Evolutionary conservation across 805 yeast species (phyloP), one percentile per base, ranked within the genome.

Genomic region (Ogataea pignaliae): DNA sequence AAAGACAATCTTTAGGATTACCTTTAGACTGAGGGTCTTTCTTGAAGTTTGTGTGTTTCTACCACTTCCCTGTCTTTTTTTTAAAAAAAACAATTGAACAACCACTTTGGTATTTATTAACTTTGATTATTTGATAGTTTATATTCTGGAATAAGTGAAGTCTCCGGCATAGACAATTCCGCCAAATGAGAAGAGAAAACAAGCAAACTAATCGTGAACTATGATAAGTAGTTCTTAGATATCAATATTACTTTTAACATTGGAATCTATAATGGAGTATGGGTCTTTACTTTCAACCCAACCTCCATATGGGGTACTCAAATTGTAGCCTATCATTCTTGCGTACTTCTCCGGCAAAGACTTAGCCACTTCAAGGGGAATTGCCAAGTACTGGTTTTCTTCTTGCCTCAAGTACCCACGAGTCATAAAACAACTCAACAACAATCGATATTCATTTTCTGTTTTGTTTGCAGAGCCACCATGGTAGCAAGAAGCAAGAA

Each of bases 1-100:
- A 75, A 54, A 72, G 82, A 61, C 74, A 76, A 56, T 69, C 78
- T 10, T 61, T 75, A 46, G 79, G 79, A 10, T 26, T 45, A 11
- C 29, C 45, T 4, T 16, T 36, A 15, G 48, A 45, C 5, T 30
- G 14, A 29, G 15, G 10, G 6, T 7, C 10, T 31, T 13, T 12
- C 31, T 11, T n/a, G n/a, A n/a, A n/a, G n/a, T n/a, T n/a, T n/a
- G n/a, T n/a, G n/a, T n/a, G n/a, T n/a, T n/a, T n/a, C n/a, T n/a
- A n/a, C n/a, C n/a, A n/a, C n/a, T n/a, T n/a, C n/a, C n/a, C n/a
- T n/a, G n/a, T n/a, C n/a, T n/a, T n/a, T n/a, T n/a, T n/a, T n/a
- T n/a, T n/a, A n/a, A n/a, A n/a, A n/a, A n/a, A n/a, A n/a, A n/a
- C n/a, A n/a, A n/a, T n/a, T n/a, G n/a, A n/a, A n/a, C n/a, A n/a